phyloP scores from a whole-genome alignment of 257 asterid species.

The Primulina eburnea region DNA sequence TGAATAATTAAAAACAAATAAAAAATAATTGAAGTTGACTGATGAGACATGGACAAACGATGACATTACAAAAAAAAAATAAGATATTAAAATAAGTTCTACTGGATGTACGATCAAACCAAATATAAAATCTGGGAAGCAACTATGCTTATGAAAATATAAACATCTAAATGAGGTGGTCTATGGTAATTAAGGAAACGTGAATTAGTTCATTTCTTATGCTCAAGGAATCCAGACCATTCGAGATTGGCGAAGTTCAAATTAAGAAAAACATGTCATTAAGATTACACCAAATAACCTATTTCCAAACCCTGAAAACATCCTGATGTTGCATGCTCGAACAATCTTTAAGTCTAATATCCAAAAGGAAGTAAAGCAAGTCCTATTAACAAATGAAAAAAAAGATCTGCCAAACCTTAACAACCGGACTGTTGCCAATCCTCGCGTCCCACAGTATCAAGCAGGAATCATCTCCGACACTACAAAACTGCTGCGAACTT shows the following conservation, averaged over 20 bases:
- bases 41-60: neutral
- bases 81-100: neutral
- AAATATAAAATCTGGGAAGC: no score
- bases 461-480: conserved; percentile 99
- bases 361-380: conserved; percentile 8
- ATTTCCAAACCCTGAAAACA: neutral
- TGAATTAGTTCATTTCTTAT: neutral
- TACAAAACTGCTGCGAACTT: conserved; percentile 95
- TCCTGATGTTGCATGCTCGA: neutral
- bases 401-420: conserved; percentile 54
- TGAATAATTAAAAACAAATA: neutral
- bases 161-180: no score
- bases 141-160: no score
- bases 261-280: neutral
- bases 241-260: neutral
- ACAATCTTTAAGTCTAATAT: neutral
- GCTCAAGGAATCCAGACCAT: conserved; percentile 14
- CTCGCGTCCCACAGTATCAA: conserved; percentile 97
- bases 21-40: neutral
- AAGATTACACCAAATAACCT: neutral
- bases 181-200: neutral
- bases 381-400: conserved; percentile 17
- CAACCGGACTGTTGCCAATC: conserved; percentile 61
- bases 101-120: neutral
- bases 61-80: neutral